Percentiles rank a stretch among this genome's conserved stretches.
Conservation (phyloP, 129 eudicot genomes). For the Oenanthe sinensis region DNA sequence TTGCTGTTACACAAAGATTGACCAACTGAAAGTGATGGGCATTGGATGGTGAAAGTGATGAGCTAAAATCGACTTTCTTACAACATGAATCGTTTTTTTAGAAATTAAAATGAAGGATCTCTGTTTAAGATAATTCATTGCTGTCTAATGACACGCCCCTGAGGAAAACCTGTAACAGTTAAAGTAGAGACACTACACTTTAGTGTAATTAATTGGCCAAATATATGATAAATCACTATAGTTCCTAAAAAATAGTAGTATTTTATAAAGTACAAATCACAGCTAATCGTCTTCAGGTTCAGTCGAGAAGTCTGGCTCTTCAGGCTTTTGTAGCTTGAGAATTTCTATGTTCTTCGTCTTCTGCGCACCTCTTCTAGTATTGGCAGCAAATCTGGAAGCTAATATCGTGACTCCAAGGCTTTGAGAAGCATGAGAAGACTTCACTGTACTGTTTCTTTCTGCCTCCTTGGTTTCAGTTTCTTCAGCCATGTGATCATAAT, state of each 20-base stretch:
- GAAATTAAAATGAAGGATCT: too few relatives aligned
- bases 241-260: not conserved
- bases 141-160: not conserved
- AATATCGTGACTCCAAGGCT: slow-evolving; percentile 58
- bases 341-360: slow-evolving; percentile 53
- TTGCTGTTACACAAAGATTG: too few relatives aligned
- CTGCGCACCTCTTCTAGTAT: slow-evolving; percentile 62
- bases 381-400: slow-evolving; percentile 79
- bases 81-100: too few relatives aligned
- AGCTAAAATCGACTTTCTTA: too few relatives aligned
- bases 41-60: not conserved
- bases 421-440: slow-evolving; percentile 35
- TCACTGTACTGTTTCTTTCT: slow-evolving; percentile 2
- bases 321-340: slow-evolving; percentile 76
- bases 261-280: not conserved
- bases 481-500: slow-evolving; percentile 17
- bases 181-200: not conserved
- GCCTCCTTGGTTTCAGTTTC: slow-evolving; percentile 21
- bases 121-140: not conserved
- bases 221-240: not conserved
- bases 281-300: slow-evolving; percentile 62
- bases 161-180: too few relatives aligned
- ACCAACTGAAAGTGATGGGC: not conserved
- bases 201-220: not conserved
- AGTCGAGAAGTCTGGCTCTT: slow-evolving; percentile 85